phyloP scores from a whole-genome alignment of 441 rosid species.

The Bocquillonia castaneifolia region DNA sequence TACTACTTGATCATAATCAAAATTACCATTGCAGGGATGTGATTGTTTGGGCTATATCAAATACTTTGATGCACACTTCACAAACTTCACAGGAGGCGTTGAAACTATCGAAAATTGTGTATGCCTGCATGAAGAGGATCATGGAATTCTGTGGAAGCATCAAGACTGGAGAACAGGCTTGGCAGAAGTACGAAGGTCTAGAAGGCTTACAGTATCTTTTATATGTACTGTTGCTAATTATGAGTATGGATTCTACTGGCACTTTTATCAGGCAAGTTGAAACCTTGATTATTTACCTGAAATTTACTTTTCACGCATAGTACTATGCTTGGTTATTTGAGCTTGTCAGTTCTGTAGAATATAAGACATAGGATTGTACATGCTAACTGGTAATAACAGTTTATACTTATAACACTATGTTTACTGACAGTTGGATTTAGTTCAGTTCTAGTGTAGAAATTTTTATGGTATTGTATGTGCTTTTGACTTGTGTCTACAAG shows the following conservation, averaged over 20 bases:
- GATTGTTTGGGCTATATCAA: constrained; percentile 85
- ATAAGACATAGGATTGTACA: not conserved
- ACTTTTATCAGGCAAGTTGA: constrained; percentile 77
- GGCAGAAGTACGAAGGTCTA: constrained; percentile 87
- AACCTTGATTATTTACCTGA: not conserved
- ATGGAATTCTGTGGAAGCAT: constrained; percentile 86
- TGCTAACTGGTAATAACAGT: not conserved
- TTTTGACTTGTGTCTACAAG: not conserved
- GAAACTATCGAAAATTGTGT: constrained; percentile 89
- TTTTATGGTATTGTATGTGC: not conserved
- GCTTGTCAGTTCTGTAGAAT: not conserved
- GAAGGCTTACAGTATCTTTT: constrained; percentile 75
- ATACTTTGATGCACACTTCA: constrained; percentile 87
- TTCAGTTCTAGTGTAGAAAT: not conserved
- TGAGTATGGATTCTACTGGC: constrained; percentile 89
- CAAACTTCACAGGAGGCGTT: constrained; percentile 86
- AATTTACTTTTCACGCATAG: not conserved
- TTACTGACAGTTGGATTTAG: not conserved
- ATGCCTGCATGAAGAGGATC: constrained; percentile 92
- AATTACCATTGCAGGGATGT: constrained; percentile 52
- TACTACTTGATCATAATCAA: not conserved
- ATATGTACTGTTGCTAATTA: constrained; percentile 82
- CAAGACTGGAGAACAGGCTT: constrained; percentile 95
- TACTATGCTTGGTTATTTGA: not conserved
- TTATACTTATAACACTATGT: not conserved